Evolutionary conservation across 1,139 yeast species (phyloP), one percentile per base, ranked within the genome.

Genomic region (Yamadazyma conglobata): DNA sequence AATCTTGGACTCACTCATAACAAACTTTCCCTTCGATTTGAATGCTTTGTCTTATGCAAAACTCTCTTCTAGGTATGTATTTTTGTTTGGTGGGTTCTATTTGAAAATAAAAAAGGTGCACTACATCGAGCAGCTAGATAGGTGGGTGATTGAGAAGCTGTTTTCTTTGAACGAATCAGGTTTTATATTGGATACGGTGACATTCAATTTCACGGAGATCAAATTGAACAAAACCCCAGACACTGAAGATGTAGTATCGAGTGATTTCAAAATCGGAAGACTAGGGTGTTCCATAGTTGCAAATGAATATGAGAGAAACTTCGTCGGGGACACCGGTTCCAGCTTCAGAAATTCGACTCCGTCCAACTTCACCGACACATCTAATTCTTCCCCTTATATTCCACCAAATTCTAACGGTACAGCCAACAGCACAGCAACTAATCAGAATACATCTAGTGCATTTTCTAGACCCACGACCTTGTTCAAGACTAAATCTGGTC

Each of bases 21-120:
- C 50, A 22, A 40, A 45, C 17, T 40, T 43, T 15, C 72, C 72
- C 0, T 39, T 46, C 4, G 56, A 57, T 28, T 46, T 64, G 18
- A 50, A 52, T 38, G 44, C 52, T n/a, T 47, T 62, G 48, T 32
- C 47, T 1, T 48, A 58, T 21, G 51, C 66, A 7, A 50, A 48
- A 25, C 53, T 68, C 8, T 58, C 72, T 1, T 48, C 54, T 9
- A 44, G 54, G 14, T 71, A 67, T 38, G 49, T 59, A 9, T 65
- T 68, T 39, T 61, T 61, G 35, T 64, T 53, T 35, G 74, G 73
- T 4, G 74, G 74, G 4, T 68, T 63, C 43, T 48, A 46, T 36
- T 38, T 68, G 15, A 39, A 40, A 14, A 47, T 48, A 16, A 52
- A 48, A 17, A 43, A 54, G 1, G 58, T 56, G 2, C 36, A 39